Evolutionary conservation across 1,284 basidiomycete species (phyloP).

Genomic region (Rhodotorula mucilaginosa): DNA sequence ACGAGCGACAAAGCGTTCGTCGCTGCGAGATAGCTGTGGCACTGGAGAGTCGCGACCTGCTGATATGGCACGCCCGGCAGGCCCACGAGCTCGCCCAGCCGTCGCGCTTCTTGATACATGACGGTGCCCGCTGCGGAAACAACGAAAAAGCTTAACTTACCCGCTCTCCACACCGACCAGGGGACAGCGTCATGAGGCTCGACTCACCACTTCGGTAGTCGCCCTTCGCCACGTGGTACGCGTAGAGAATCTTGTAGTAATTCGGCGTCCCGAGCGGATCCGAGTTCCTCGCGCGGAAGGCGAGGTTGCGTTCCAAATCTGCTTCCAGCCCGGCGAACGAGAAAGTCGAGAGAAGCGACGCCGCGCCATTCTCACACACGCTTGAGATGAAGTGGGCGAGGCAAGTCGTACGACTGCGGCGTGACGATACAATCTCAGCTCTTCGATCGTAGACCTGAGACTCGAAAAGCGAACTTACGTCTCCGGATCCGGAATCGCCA

Average conservation of each 20-base stretch:
- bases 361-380: constrained; percentile 87
- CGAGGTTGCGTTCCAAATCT: constrained; percentile 83
- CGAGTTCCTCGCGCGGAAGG: constrained; percentile 91
- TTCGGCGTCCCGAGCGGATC: constrained; percentile 81
- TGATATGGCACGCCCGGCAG: constrained; percentile 52
- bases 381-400: constrained; percentile 75
- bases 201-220: constrained; percentile 81
- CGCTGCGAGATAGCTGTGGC: constrained; percentile 75
- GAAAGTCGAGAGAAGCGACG: constrained; percentile 74
- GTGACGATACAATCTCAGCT: neutral
- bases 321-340: constrained; percentile 82
- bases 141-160: constrained; percentile 15
- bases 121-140: constrained; percentile 68
- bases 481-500: constrained; percentile 64
- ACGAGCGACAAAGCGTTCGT: constrained; percentile 86
- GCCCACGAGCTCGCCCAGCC: constrained; percentile 63
- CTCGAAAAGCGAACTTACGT: constrained; percentile 16
- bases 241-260: constrained; percentile 91
- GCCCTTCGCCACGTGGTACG: constrained; percentile 81
- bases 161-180: neutral
- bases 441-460: neutral
- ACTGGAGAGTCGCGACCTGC: constrained; percentile 67
- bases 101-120: constrained; percentile 91
- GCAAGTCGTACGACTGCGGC: constrained; percentile 69
- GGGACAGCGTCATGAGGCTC: neutral